Base-by-base conservation (phyloP, 768 basidiomycete species). In the Cyclocybe aegerita region DNA sequence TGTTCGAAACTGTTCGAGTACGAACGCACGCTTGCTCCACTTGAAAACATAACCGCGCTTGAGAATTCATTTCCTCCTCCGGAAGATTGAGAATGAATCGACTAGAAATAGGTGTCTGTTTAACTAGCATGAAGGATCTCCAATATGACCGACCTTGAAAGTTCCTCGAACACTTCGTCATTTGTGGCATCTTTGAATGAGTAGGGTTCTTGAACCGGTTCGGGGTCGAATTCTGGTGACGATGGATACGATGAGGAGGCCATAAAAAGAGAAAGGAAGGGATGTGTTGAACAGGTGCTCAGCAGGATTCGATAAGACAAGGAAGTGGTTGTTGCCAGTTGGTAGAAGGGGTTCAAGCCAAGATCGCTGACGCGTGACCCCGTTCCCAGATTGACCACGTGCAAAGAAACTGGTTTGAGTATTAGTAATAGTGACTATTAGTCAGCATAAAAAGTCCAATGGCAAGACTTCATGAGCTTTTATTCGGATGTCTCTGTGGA, bases 21-120 rank as follows among this genome's bases (percentile, higher is more conserved):
- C 31, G 36, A 33, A 78, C 93, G 62, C 66, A 98, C 93, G 96
- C 97, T 79, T 98, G 95, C 70, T 99, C 97, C 53, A 98, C 92
- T 71, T 98, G 96, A 72, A 98, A 99, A 72, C 93, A 98, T 60
- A 98, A 85, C 52, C 97, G 84, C 64, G 97, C 95, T 48, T 96
- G 77, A 11, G 90, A 93, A 43, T 83, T 81, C 49, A 96, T 82
- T 72, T 99, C 97, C 65, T 90, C 88, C 56, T 90, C 86, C 15
- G 97, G 96, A 53, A 99, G 83, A 69, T 98, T 98, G 58, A 98
- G 79, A 59, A 99, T 91, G 67, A 98, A 98, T 44, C 97, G 92
- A 67, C 93, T 96, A 56, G 41, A 41, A 36, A 29, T 32, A 43
- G 34, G 14, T 31, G 23, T 37, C n/a, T 12, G 14, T 37, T 49